phyloP scores from a whole-genome alignment of 116 monocot genomes.

The Cymodocea nodosa region DNA sequence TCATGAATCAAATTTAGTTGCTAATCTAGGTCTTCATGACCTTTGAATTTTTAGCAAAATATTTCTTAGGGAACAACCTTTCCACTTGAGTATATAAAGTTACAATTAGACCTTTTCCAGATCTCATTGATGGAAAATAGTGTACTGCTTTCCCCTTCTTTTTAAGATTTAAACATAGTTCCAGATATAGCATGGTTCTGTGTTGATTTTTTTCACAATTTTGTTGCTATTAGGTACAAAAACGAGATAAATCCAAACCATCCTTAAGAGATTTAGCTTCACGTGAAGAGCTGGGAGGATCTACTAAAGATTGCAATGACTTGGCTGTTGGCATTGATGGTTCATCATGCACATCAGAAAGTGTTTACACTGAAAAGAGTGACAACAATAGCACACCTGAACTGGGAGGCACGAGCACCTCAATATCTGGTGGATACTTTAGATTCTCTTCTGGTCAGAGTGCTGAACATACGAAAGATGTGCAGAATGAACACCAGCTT shows the following conservation, averaged over 20 bases:
- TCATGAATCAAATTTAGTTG: too few relatives aligned
- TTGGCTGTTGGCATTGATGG: constrained; percentile 43
- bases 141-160: too few relatives aligned
- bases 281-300: constrained; percentile 32
- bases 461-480: constrained; percentile 23
- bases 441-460: constrained; percentile 25
- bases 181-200: background rate
- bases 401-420: constrained; percentile 19
- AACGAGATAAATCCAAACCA: constrained; percentile 37
- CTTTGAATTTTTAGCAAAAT: too few relatives aligned
- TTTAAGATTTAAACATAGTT: too few relatives aligned
- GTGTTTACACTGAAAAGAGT: constrained; percentile 64
- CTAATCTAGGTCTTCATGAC: too few relatives aligned
- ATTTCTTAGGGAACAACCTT: too few relatives aligned
- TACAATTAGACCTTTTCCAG: too few relatives aligned
- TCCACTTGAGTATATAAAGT: too few relatives aligned
- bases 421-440: constrained; percentile 15
- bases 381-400: constrained; percentile 35
- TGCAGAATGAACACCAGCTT: constrained; percentile 15
- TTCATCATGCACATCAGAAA: constrained; percentile 73
- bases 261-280: constrained; percentile 25
- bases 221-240: constrained; percentile 27
- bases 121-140: too few relatives aligned
- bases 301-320: constrained; percentile 51
- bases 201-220: constrained; percentile 1